phyloP scores from a whole-genome alignment of 1,284 basidiomycete genomes.

The Ceratobasidium sp. region DNA sequence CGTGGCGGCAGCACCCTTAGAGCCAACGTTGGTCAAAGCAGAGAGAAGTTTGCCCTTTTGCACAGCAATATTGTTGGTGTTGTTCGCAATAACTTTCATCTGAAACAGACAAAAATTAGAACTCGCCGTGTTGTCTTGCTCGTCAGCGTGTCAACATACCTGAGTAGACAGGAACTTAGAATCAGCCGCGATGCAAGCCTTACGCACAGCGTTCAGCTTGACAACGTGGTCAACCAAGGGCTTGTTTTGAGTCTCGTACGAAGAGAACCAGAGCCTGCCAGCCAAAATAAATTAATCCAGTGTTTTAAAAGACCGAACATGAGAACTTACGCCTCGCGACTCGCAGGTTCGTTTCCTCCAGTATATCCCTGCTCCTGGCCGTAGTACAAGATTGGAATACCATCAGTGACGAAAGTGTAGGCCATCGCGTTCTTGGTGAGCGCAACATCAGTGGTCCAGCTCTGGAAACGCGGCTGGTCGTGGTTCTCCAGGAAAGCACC shows the following conservation, averaged over 20 bases:
- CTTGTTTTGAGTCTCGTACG: slow-evolving; percentile 60
- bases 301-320: background rate
- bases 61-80: slow-evolving; percentile 63
- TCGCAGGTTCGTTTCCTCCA: slow-evolving; percentile 61
- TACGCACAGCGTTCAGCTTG: slow-evolving; percentile 69
- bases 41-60: slow-evolving; percentile 73
- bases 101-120: slow-evolving; percentile 49
- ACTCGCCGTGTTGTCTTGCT: background rate
- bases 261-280: slow-evolving; percentile 67
- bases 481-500: slow-evolving; percentile 60
- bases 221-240: slow-evolving; percentile 64
- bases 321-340: slow-evolving; percentile 68
- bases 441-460: slow-evolving; percentile 48
- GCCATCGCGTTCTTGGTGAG: slow-evolving; percentile 58
- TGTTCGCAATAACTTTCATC: slow-evolving; percentile 58
- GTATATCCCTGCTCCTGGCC: slow-evolving; percentile 65
- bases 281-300: background rate
- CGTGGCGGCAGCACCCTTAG: slow-evolving; percentile 51
- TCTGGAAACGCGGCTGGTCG: slow-evolving; percentile 55
- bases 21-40: slow-evolving; percentile 73
- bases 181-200: slow-evolving; percentile 62
- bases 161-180: slow-evolving; percentile 65
- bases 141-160: slow-evolving; percentile 53
- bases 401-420: slow-evolving; percentile 59
- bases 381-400: slow-evolving; percentile 67